phyloP scores from a whole-genome alignment of 2,329 filamentous ascomycete genomes.

The Alternaria tenuissima region DNA sequence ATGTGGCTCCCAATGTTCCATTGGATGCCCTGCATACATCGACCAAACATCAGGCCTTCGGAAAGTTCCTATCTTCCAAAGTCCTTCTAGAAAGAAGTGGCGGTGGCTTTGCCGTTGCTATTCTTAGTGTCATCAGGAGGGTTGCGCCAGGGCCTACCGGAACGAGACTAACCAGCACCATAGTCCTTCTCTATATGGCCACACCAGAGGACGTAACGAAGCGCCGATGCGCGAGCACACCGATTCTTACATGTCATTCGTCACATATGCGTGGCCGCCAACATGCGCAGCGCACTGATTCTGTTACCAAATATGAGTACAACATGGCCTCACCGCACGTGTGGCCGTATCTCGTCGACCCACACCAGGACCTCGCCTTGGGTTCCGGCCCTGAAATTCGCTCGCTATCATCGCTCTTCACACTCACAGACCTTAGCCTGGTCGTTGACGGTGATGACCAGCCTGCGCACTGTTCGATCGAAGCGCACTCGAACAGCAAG shows the following conservation, averaged over 20 bases:
- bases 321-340: constrained; percentile 19
- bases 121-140: constrained; percentile 11
- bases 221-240: constrained; percentile 26
- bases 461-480: constrained; percentile 52
- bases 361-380: constrained; percentile 26
- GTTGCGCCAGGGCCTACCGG: constrained; percentile 20
- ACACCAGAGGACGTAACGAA: constrained; percentile 44
- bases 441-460: constrained; percentile 49
- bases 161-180: constrained; percentile 31
- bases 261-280: constrained; percentile 35
- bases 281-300: constrained; percentile 24
- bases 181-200: constrained; percentile 55
- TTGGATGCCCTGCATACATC: neutral
- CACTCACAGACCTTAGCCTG: constrained; percentile 51
- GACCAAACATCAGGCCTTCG: neutral
- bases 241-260: constrained; percentile 30
- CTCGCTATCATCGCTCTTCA: constrained; percentile 27
- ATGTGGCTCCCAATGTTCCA: neutral
- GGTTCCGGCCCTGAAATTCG: constrained; percentile 16
- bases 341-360: constrained; percentile 27
- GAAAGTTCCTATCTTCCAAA: neutral
- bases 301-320: constrained; percentile 35
- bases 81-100: constrained; percentile 5
- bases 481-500: constrained; percentile 39
- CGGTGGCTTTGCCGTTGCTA: constrained; percentile 11